These are phyloP conservation scores for Suhomyces guaymorum DNA, from an alignment of 1,139 yeast species.

Conservation along the genomic window DNA sequence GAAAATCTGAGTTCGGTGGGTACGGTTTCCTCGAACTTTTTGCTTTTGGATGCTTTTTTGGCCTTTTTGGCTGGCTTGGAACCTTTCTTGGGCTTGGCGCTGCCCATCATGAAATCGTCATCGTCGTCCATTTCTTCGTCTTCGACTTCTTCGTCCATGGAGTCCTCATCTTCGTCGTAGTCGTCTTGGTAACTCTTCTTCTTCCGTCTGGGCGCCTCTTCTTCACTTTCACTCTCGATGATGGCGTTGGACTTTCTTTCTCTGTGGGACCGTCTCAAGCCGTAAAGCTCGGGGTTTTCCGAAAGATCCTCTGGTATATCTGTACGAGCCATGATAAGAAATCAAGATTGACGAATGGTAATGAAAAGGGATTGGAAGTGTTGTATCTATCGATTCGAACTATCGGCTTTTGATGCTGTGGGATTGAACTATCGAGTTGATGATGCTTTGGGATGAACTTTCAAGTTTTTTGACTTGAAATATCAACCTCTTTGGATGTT, in stretches of 20 bases:
- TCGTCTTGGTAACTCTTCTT: constrained; percentile 26
- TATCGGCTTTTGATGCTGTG: too few species aligned
- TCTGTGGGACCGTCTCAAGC: constrained; percentile 84
- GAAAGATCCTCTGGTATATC: constrained; percentile 44
- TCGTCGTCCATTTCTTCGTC: constrained; percentile 32
- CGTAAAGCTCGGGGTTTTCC: constrained; percentile 84
- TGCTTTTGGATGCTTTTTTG: constrained; percentile 13
- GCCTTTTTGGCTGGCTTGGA: constrained; percentile 7
- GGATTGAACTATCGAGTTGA: too few species aligned
- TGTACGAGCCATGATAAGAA: constrained; percentile 27
- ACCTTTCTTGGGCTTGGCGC: constrained; percentile 18
- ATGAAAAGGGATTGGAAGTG: not conserved
- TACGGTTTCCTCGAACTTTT: constrained; percentile 9
- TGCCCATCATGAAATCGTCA: constrained; percentile 28
- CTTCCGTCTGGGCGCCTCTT: constrained; percentile 19
- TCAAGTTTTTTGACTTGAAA: too few species aligned
- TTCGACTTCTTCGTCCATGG: constrained; percentile 28
- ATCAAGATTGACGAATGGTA: not conserved
- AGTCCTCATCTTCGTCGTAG: constrained; percentile 28
- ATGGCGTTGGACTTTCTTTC: constrained; percentile 50
- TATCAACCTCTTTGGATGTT: too few species aligned
- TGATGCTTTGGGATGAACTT: too few species aligned
- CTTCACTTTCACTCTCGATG: constrained; percentile 44
- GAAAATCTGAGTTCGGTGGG: constrained; percentile 68
- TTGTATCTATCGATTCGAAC: not conserved